A percentile compares a stretch with the other conserved stretches of the same genome.
phyloP scores from a whole-genome alignment of 768 basidiomycete species.

The Termitomyces sp. region DNA sequence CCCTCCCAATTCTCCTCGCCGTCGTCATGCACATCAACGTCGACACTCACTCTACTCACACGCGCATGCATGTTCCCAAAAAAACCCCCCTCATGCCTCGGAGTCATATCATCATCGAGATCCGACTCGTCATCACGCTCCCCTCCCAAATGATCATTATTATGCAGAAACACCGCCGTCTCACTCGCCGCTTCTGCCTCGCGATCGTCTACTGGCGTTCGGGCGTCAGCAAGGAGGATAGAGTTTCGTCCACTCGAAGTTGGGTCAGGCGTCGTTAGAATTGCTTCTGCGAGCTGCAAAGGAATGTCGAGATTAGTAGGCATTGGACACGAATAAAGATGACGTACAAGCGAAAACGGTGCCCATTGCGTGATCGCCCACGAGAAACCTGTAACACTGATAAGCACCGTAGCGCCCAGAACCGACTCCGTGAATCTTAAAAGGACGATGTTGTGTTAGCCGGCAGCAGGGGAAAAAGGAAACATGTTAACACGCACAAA shows the following conservation, averaged over 20 bases:
- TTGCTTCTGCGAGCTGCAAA: slow-evolving; percentile 75
- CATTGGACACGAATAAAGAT: neutral
- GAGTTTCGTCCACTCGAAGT: slow-evolving; percentile 26
- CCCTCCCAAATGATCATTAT: neutral
- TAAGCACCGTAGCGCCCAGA: slow-evolving; percentile 63
- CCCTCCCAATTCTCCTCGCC: slow-evolving; percentile 22
- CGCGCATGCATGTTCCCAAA: slow-evolving; percentile 42
- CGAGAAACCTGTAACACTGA: slow-evolving; percentile 80
- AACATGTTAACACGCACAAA: slow-evolving; percentile 49
- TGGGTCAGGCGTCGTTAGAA: slow-evolving; percentile 56
- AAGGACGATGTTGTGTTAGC: neutral
- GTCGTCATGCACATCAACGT: slow-evolving; percentile 12
- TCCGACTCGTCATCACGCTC: slow-evolving; percentile 1
- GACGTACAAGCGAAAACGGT: slow-evolving; percentile 78
- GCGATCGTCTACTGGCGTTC: slow-evolving; percentile 28
- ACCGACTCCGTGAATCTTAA: slow-evolving; percentile 68
- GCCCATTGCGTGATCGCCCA: slow-evolving; percentile 94
- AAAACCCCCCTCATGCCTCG: slow-evolving; percentile 13
- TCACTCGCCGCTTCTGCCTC: slow-evolving; percentile 25
- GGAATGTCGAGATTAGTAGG: neutral
- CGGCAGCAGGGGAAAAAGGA: neutral
- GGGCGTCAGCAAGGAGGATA: slow-evolving; percentile 40
- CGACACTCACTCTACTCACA: slow-evolving; percentile 40
- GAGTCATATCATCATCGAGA: slow-evolving; percentile 7
- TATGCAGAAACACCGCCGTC: slow-evolving; percentile 13